Base-by-base conservation (phyloP, 768 basidiomycete species). In the Lyophyllum semitale region DNA sequence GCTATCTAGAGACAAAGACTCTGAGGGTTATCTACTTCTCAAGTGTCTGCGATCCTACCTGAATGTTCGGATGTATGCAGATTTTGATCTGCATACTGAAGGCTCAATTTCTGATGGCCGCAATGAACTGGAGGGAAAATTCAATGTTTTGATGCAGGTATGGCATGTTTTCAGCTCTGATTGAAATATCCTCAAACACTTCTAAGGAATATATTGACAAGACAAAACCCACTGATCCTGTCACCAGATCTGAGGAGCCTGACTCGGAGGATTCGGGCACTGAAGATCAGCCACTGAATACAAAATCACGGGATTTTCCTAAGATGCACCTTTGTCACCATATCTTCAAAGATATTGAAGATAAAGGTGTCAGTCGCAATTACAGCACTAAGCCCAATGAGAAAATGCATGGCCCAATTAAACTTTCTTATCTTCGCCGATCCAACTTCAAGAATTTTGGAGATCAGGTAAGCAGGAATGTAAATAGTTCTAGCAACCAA, bases 251-350 rank as follows among this genome's bases (percentile, higher is more conserved):
- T n/a, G n/a, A n/a, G n/a, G n/a, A n/a, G n/a, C n/a, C n/a, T n/a
- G n/a, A n/a, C n/a, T n/a, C n/a, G n/a, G n/a, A n/a, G n/a, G n/a
- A n/a, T n/a, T n/a, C n/a, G n/a, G n/a, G n/a, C n/a, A n/a, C n/a
- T n/a, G n/a, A n/a, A n/a, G n/a, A n/a, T n/a, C n/a, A n/a, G n/a
- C n/a, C n/a, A n/a, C n/a, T n/a, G n/a, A n/a, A 48, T 20, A 48
- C 1, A 56, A 73, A 64, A 57, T 59, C 40, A 13, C 77, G 73
- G 73, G 46, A 74, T 18, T 73, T 75, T 56, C 71, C 69, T 1
- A 79, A 79, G 50, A 58, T 55, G 0, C 77, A 78, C 43, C 43
- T 59, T 0, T 68, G 68, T 48, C 43, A 51, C 0, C 75, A 78
- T 56, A 25, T 68, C 0, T 64, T 70, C 37, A 57, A 55, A 35